These are phyloP conservation scores for Fusarium sp. DNA, from an alignment of 2,329 filamentous ascomycete species.

Conservation along the genomic window DNA sequence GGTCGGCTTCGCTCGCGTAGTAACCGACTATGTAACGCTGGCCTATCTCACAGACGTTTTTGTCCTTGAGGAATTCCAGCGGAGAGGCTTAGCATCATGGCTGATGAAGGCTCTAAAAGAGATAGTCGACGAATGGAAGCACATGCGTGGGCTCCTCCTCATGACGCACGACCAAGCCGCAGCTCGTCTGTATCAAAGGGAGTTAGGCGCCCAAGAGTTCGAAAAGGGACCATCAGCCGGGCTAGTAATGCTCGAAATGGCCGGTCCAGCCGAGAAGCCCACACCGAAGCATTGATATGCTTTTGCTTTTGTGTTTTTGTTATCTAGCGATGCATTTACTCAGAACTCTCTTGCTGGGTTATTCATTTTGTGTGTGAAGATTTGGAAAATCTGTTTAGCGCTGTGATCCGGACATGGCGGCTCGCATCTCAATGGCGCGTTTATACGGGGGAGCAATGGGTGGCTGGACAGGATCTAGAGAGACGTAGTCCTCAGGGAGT, in stretches of 20 bases:
- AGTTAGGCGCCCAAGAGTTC: constrained; percentile 57
- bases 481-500: constrained; percentile 85
- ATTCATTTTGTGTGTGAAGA: constrained; percentile 8
- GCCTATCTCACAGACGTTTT: constrained; percentile 76
- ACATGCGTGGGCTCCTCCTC: constrained; percentile 68
- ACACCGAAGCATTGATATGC: constrained; percentile 44
- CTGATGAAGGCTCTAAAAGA: constrained; percentile 70
- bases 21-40: constrained; percentile 76
- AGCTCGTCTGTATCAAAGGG: constrained; percentile 58
- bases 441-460: constrained; percentile 97
- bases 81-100: constrained; percentile 71
- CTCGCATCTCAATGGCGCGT: constrained; percentile 79
- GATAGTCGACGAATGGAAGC: constrained; percentile 63
- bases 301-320: constrained; percentile 21
- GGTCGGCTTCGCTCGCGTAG: constrained; percentile 60
- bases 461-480: constrained; percentile 91
- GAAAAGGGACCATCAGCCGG: constrained; percentile 54
- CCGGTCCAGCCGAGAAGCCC: constrained; percentile 49
- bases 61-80: constrained; percentile 67
- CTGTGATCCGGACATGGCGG: constrained; percentile 47
- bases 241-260: constrained; percentile 55
- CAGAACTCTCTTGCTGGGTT: constrained; percentile 10
- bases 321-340: constrained; percentile 34
- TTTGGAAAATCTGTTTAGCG: constrained; percentile 36
- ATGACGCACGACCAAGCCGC: constrained; percentile 56